Evolutionary conservation across 2,329 filamentous ascomycete genomes (phyloP).

Genomic region (Aspergillus sergii): DNA sequence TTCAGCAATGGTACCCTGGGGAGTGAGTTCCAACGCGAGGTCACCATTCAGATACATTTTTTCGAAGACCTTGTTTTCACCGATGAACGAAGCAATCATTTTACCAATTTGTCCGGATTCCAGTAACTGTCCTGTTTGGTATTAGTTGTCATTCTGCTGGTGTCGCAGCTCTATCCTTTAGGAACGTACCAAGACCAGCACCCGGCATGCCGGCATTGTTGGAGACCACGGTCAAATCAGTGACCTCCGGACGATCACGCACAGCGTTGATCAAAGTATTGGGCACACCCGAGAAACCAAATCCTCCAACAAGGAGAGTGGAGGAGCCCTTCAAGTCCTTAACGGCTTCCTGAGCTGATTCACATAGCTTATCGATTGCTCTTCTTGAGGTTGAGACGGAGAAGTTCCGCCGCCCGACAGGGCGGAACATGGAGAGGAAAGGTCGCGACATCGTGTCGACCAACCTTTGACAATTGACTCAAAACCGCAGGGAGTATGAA

Average conservation of each 20-base stretch:
- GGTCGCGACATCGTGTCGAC: constrained; percentile 31
- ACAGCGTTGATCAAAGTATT: constrained; percentile 63
- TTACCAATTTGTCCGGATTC: constrained; percentile 72
- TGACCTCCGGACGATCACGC: constrained; percentile 58
- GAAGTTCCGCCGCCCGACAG: constrained; percentile 58
- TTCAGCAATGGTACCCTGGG: constrained; percentile 87
- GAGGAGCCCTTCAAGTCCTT: constrained; percentile 71
- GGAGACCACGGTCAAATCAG: constrained; percentile 73
- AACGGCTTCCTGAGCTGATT: constrained; percentile 70
- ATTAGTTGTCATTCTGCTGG: background rate
- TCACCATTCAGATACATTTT: constrained; percentile 82
- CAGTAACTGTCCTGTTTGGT: constrained; percentile 63
- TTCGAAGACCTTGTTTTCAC: constrained; percentile 84
- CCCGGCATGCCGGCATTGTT: constrained; percentile 78
- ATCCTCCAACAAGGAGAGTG: constrained; percentile 74
- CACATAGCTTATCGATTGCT: constrained; percentile 74
- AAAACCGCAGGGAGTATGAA: constrained; percentile 1
- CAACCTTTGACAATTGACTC: constrained; percentile 16
- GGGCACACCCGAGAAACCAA: constrained; percentile 69
- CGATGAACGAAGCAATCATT: constrained; percentile 75
- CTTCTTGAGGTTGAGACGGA: constrained; percentile 64
- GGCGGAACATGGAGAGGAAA: constrained; percentile 34
- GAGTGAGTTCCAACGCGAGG: constrained; percentile 83
- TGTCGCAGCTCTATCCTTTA: background rate
- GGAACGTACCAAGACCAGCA: constrained; percentile 65